Base-by-base conservation (phyloP, 179 eudicot genomes). In the Patellifolia procumbens region DNA sequence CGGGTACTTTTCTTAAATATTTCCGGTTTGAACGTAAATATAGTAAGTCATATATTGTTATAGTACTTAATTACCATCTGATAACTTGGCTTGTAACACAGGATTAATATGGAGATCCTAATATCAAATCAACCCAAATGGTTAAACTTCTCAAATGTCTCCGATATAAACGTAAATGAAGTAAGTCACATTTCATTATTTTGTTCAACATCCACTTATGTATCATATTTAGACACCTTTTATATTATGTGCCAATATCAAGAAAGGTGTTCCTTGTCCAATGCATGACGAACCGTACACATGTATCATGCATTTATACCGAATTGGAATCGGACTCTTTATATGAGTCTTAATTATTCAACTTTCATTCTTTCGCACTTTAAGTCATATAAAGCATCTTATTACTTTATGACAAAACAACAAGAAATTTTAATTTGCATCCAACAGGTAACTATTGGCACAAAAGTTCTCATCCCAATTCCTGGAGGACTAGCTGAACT, bases 51-150 rank as follows among this genome's bases (percentile, higher is more conserved):
- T 12, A n/a, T 35, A 8, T 7, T 32, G 13, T 35, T 2, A 20
- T n/a, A 20, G n/a, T 65, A 22, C 31, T 28, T 1, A 28, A 26
- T 5, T 24, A 13, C 16, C 29, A 35, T 29, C 49, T 55, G 20
- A 51, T n/a, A 63, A 45, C 29, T 29, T 37, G 16, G 31, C 24
- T 28, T 74, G 56, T 28, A 64, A 55, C 55, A 72, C 86, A 94
- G 98, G 86, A 86, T 91, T 68, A 87, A 89, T 75, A 90, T 91
- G 80, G 87, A 90, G 69, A 77, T 86, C 56, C 48, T 95, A 56
- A 74, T 93, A 68, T 86, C 97, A 31, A 91, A 87, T 75, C 97
- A 95, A 77, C 86, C 92, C 19, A 87, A 83, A 76, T 93, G 99
- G 99, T 48, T 95, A 29, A 91, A 90, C 82, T 88, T 84, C 86